phyloP scores from a whole-genome alignment of 176 grass and related monocot genomes.

The Musa troglodytarum region DNA sequence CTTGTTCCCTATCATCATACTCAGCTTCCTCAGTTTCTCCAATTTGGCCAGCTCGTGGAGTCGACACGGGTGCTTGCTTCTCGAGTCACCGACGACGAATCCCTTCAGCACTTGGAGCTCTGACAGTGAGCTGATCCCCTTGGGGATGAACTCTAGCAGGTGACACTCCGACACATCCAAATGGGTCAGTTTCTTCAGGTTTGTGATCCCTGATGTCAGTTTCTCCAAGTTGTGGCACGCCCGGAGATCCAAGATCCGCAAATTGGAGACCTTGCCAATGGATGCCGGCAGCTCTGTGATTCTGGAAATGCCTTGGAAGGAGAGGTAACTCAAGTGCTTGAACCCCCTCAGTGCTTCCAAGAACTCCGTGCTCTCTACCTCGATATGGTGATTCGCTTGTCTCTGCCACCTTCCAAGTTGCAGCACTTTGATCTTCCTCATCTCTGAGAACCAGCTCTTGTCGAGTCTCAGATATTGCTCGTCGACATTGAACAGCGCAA shows the following conservation, averaged over 20 bases:
- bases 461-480: conserved; percentile 45
- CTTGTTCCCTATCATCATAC: conserved; percentile 7
- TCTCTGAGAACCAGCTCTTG: conserved; percentile 29
- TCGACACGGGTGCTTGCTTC: conserved; percentile 13
- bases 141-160: conserved; percentile 11
- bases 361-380: conserved; percentile 34
- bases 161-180: conserved; percentile 14
- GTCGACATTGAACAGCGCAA: conserved; percentile 46
- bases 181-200: conserved; percentile 8
- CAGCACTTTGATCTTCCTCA: conserved; percentile 32
- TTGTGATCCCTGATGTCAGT: conserved; percentile 5
- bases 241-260: conserved; percentile 12
- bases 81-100: background rate
- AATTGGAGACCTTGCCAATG: conserved; percentile 4
- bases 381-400: conserved; percentile 38
- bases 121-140: conserved; percentile 2
- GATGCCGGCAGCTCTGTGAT: conserved; percentile 4
- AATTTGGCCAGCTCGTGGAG: conserved; percentile 4
- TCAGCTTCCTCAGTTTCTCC: conserved; percentile 15
- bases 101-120: conserved; percentile 21
- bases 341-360: conserved; percentile 29
- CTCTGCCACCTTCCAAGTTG: conserved; percentile 43
- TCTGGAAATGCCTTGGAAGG: conserved; percentile 40
- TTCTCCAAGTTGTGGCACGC: conserved; percentile 23
- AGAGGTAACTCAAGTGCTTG: too few relatives aligned